Conservation (phyloP, 225 moss, liverwort and hornwort species). For the Straminergon stramineum region DNA sequence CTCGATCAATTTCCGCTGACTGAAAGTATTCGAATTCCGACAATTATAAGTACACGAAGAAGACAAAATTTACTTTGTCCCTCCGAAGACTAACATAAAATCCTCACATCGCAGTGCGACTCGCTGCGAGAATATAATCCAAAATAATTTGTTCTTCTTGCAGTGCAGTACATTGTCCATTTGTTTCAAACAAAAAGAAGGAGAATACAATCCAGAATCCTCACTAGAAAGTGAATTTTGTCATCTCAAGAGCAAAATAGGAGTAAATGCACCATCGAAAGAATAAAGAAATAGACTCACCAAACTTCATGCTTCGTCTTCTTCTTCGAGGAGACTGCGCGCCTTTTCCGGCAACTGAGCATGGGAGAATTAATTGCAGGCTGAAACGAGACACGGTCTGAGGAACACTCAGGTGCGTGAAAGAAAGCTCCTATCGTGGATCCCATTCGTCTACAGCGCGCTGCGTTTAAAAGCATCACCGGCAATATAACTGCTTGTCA, state of each 20-base stretch:
- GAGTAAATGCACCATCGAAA: neutral
- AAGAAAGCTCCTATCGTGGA: constrained; percentile 16
- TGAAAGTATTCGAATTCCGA: neutral
- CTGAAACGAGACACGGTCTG: neutral
- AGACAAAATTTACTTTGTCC: neutral
- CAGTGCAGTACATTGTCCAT: neutral
- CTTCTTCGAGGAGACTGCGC: constrained; percentile 10
- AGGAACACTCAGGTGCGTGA: neutral
- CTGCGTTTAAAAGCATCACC: neutral
- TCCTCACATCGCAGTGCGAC: neutral
- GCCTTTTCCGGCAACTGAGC: constrained; percentile 28
- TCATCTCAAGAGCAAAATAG: neutral
- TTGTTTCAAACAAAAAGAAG: neutral
- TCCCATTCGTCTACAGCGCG: neutral
- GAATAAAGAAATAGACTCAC: neutral
- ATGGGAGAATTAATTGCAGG: constrained; percentile 9
- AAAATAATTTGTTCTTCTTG: neutral
- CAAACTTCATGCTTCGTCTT: constrained; percentile 1
- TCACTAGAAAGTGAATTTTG: neutral
- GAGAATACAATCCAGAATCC: neutral
- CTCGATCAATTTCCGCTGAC: neutral
- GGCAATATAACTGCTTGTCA: neutral
- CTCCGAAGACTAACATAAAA: neutral
- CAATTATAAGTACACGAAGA: neutral
- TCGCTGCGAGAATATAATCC: neutral